Evolutionary conservation across 2,329 filamentous ascomycete genomes (phyloP).

Genomic region (Lachnellula arida): DNA sequence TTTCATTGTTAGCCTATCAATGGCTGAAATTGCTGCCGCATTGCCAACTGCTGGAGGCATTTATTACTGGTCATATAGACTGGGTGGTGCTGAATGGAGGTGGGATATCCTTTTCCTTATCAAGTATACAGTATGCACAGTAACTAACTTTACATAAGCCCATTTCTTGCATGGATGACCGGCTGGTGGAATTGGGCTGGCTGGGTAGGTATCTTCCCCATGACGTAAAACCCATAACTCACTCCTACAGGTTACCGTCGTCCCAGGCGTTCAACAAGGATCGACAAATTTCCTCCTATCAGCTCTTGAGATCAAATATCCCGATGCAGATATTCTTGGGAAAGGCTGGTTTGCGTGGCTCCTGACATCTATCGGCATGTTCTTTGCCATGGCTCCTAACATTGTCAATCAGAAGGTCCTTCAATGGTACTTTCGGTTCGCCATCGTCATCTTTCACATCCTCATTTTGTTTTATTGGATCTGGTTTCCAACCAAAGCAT

Average conservation of each 20-base stretch:
- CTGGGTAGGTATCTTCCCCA: conserved; percentile 7
- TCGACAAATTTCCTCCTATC: conserved; percentile 38
- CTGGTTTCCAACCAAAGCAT: conserved; percentile 36
- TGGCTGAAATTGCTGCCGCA: conserved; percentile 36
- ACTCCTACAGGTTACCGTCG: conserved; percentile 25
- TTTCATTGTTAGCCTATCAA: conserved; percentile 33
- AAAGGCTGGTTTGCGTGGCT: conserved; percentile 38
- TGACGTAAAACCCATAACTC: neutral
- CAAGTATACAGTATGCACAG: neutral
- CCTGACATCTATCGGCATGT: conserved; percentile 34
- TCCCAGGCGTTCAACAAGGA: conserved; percentile 38
- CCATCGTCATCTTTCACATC: conserved; percentile 34
- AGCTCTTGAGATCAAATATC: conserved; percentile 37
- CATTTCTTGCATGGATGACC: conserved; percentile 38
- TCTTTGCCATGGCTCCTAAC: conserved; percentile 36
- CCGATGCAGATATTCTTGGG: conserved; percentile 29
- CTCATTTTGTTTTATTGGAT: conserved; percentile 36
- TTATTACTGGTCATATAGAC: conserved; percentile 37
- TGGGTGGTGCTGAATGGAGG: conserved; percentile 35
- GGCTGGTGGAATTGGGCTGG: conserved; percentile 38
- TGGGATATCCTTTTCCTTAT: conserved; percentile 9
- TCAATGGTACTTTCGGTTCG: conserved; percentile 36
- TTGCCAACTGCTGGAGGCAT: conserved; percentile 37
- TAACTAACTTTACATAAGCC: conserved; percentile 16
- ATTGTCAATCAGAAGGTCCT: conserved; percentile 33